phyloP scores from a whole-genome alignment of 805 yeast genomes.

The Starmerella riodocensis region DNA sequence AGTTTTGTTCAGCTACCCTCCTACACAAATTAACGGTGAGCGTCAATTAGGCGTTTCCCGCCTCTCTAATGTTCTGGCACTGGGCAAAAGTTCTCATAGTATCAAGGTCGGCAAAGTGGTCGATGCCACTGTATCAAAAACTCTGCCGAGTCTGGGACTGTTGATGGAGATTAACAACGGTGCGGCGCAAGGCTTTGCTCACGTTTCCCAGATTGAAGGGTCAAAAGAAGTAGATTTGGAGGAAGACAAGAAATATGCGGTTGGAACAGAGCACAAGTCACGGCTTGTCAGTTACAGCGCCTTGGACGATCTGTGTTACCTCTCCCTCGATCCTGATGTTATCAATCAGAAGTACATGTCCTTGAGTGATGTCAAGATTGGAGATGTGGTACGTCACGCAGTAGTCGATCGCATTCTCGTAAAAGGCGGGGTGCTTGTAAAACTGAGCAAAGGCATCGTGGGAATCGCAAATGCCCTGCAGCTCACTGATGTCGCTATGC shows the following conservation, averaged over 20 bases:
- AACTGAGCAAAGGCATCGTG: slow-evolving; percentile 44
- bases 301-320: slow-evolving; percentile 50
- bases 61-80: slow-evolving; percentile 40
- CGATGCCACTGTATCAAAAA: slow-evolving; percentile 48
- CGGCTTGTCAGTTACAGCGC: slow-evolving; percentile 60
- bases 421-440: slow-evolving; percentile 54
- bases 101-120: slow-evolving; percentile 62
- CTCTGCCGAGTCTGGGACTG: slow-evolving; percentile 31
- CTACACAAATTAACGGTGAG: slow-evolving; percentile 26
- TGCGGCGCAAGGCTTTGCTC: slow-evolving; percentile 49
- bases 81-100: slow-evolving; percentile 29
- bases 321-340: slow-evolving; percentile 56
- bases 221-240: slow-evolving; percentile 22
- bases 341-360: slow-evolving; percentile 55
- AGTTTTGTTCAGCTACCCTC: slow-evolving; percentile 20
- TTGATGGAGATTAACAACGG: slow-evolving; percentile 37
- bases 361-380: slow-evolving; percentile 60
- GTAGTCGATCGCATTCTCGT: slow-evolving; percentile 45
- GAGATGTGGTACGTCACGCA: slow-evolving; percentile 45
- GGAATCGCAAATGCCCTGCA: slow-evolving; percentile 66
- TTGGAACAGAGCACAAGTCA: slow-evolving; percentile 59
- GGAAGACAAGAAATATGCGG: slow-evolving; percentile 1
- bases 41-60: slow-evolving; percentile 54
- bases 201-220: slow-evolving; percentile 47
- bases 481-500: slow-evolving; percentile 69